These are phyloP conservation scores for Candida argentea DNA, from an alignment of 805 yeast genomes.

Conservation along the genomic window DNA sequence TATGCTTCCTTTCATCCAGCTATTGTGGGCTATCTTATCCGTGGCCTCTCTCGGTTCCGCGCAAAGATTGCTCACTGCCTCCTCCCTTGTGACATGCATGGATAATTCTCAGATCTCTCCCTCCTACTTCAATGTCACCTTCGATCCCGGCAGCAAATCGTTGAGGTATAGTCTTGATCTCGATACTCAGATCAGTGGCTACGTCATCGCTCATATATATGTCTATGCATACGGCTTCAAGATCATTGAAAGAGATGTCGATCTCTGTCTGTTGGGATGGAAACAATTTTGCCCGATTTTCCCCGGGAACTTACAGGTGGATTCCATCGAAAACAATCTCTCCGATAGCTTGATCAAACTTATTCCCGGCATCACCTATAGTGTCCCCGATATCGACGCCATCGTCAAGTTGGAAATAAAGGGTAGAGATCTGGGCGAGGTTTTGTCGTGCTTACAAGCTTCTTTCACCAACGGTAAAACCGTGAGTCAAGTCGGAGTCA, in stretches of 20 bases:
- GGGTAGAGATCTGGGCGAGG: constrained; percentile 29
- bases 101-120: constrained; percentile 67
- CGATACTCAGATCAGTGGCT: constrained; percentile 55
- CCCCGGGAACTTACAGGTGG: constrained; percentile 74
- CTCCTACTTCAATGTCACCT: constrained; percentile 60
- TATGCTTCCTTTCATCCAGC: background rate
- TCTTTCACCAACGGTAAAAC: constrained; percentile 70
- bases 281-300: constrained; percentile 84
- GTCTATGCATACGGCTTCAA: constrained; percentile 83
- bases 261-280: constrained; percentile 62
- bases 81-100: constrained; percentile 83
- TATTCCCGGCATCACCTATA: constrained; percentile 80
- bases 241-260: constrained; percentile 46
- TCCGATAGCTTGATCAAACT: constrained; percentile 31
- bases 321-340: constrained; percentile 54
- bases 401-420: constrained; percentile 47
- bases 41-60: no score
- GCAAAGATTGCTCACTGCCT: constrained; percentile 36
- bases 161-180: constrained; percentile 61
- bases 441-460: constrained; percentile 67
- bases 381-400: constrained; percentile 83
- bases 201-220: constrained; percentile 57
- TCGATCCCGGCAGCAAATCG: constrained; percentile 62
- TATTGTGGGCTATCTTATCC: background rate
- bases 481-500: constrained; percentile 49